Base-by-base conservation (phyloP, 2,329 filamentous ascomycete species). In the Hymenoscyphus fructigenus region DNA sequence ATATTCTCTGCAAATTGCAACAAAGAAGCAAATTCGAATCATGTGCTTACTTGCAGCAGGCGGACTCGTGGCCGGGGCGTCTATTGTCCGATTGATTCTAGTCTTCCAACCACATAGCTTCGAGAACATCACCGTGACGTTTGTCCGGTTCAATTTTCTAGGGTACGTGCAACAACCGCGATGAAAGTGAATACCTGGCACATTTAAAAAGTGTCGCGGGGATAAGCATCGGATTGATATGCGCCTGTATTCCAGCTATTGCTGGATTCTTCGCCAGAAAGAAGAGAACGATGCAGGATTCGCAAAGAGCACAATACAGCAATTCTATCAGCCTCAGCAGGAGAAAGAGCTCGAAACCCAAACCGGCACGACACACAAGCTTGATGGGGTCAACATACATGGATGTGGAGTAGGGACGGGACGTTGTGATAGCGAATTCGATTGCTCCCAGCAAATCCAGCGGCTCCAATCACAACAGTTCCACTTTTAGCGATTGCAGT, bases 1-100 rank as follows among this genome's bases (percentile, higher is more conserved):
- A 1, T 76, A 73, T 74, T 70, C 66, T 0, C 64, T 78, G 36
- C 69, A 72, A 17, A 68, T 76, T 62, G 66, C 72, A n/a, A 1
- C 69, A 23, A 71, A 66, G 57, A 75, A 73, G 69, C 72, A 75
- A 59, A 60, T 78, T 5, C 55, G 59, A 12, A 66, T 67, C 28
- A 57, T 56, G 5, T 29, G 41, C 5, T 29, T 67, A 14, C 58
- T 67, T 1, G 64, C 61, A 15, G 61, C 56, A 10, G 66, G 66
- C 26, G 66, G 66, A 23, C 10, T 67, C 0, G 64, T 61, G 3
- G 60, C 61, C 0, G 34, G 32, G 2, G 26, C 57, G 14, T 66
- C 64, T 26, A 36, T 64, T 1, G 53, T 63, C 28, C 61, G 66
- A 6, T 57, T 65, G 36, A n/a, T 63, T 29, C 15, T 69, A 12